phyloP scores from a whole-genome alignment of 2,329 filamentous ascomycete species.

The Penicillium sp. region DNA sequence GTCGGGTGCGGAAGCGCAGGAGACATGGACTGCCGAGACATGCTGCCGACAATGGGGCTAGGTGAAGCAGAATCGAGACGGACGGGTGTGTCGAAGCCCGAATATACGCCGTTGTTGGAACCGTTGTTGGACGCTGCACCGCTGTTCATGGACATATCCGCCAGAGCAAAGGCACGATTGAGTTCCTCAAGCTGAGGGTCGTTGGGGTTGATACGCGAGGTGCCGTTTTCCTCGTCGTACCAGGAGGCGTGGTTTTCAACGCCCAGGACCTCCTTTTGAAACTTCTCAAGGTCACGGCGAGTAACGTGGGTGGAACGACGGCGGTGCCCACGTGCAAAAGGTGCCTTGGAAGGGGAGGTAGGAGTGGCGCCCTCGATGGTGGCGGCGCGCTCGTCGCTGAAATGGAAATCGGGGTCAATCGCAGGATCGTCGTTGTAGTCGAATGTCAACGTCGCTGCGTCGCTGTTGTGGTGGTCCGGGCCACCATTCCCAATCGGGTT shows the following conservation, averaged over 20 bases:
- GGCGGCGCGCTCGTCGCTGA: slow-evolving; percentile 19
- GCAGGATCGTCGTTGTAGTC: slow-evolving; percentile 1
- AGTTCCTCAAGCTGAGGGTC: slow-evolving; percentile 33
- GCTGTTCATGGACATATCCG: slow-evolving; percentile 36
- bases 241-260: slow-evolving; percentile 28
- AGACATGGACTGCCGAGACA: slow-evolving; percentile 33
- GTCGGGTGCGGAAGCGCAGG: slow-evolving; percentile 30
- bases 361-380: slow-evolving; percentile 30
- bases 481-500: slow-evolving; percentile 14
- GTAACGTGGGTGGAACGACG: slow-evolving; percentile 42
- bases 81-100: slow-evolving; percentile 30
- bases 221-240: slow-evolving; percentile 29
- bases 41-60: slow-evolving; percentile 29
- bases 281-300: slow-evolving; percentile 36
- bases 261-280: slow-evolving; percentile 34
- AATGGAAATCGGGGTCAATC: slow-evolving; percentile 1
- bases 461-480: slow-evolving; percentile 2
- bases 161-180: slow-evolving; percentile 33
- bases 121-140: slow-evolving; percentile 24
- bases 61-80: slow-evolving; percentile 7
- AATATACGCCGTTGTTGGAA: slow-evolving; percentile 28
- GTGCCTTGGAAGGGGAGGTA: slow-evolving; percentile 31
- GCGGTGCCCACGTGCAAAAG: slow-evolving; percentile 37
- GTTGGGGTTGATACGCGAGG: slow-evolving; percentile 20
- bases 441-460: slow-evolving; percentile 3